Evolutionary conservation across 768 basidiomycete genomes (phyloP), one percentile per base, ranked within the genome.

Genomic region (Collybia sordida): DNA sequence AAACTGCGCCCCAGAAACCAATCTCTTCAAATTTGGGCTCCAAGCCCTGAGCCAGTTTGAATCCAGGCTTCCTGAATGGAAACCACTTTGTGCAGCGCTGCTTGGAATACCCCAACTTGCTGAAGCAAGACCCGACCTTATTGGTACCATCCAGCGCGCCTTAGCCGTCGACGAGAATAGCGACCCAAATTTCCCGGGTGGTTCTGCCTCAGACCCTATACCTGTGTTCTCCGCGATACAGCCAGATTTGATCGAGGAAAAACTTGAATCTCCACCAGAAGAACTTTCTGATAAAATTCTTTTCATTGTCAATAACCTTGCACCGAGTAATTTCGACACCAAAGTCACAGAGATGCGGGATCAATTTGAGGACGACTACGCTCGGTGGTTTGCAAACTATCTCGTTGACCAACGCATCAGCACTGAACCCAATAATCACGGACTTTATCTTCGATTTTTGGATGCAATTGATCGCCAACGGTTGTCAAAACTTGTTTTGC

Each of bases 301-400:
- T 41, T 99, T 99, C 77, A 96, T 98, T 60, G 85, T 99, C 69
- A 99, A 99, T 73, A 98, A 99, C 58, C 80, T 99, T 50, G 94
- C 96, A 0, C 90, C 93, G 8, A 90, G 77, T 66, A 99, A 98
- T 64, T 95, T 97, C 53, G 93, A 93, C 31, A 59, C 78, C 21
- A 99, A 99, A 68, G 72, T 94, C 28, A 66, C 71, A 25, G 97
- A 98, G 60, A 93, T 99, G 87, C 78, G 77, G 48, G 83, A 83
- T 25, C 76, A 90, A 49, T 96, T 96, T 68, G 80, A 88, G 40
- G 88, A 94, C 58, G 75, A 81, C 35, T 85, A 93, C 63, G 84
- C 92, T 6, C 80, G 89, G 40, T 99, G 97, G 97, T 97, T 99
- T 61, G 96, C 97, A 39, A 89, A 97, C 64, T 99, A 98, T 67